Percentiles rank a stretch among this genome's conserved stretches.
phyloP scores from a whole-genome alignment of 768 basidiomycete genomes.

The Amanita subjunquillea region DNA sequence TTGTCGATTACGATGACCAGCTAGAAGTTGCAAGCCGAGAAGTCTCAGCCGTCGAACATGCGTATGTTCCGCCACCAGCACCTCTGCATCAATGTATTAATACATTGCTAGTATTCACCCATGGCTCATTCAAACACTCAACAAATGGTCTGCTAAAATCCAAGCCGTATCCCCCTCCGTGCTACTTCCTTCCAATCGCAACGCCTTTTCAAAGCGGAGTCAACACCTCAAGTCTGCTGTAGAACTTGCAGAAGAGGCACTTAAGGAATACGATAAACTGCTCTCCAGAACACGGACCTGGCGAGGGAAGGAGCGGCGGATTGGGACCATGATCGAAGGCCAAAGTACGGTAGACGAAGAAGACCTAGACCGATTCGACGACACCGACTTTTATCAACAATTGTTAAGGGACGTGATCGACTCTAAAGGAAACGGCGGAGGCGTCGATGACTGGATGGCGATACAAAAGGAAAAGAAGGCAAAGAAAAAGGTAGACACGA shows the following conservation, averaged over 20 bases:
- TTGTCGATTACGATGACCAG: slow-evolving; percentile 23
- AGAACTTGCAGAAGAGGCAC: slow-evolving; percentile 68
- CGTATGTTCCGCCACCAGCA: slow-evolving; percentile 26
- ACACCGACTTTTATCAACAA: slow-evolving; percentile 90
- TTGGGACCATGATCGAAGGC: slow-evolving; percentile 23
- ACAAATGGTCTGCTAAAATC: slow-evolving; percentile 95
- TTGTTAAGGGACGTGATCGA: slow-evolving; percentile 89
- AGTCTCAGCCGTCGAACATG: slow-evolving; percentile 36
- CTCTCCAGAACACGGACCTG: slow-evolving; percentile 53
- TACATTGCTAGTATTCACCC: slow-evolving; percentile 44
- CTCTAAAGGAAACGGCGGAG: slow-evolving; percentile 33
- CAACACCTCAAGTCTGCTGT: slow-evolving; percentile 54
- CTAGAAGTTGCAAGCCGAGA: slow-evolving; percentile 33
- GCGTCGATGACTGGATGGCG: slow-evolving; percentile 51
- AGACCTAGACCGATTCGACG: slow-evolving; percentile 61
- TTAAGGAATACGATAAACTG: slow-evolving; percentile 46
- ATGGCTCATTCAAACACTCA: slow-evolving; percentile 64
- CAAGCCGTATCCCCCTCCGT: slow-evolving; percentile 82
- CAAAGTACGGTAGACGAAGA: slow-evolving; percentile 22
- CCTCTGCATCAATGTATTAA: neutral
- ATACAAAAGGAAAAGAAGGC: slow-evolving; percentile 60
- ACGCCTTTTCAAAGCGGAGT: slow-evolving; percentile 51
- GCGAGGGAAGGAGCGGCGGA: slow-evolving; percentile 35
- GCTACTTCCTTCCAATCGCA: slow-evolving; percentile 60
- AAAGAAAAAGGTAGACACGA: slow-evolving; percentile 89